Conservation (phyloP, 2,329 filamentous ascomycete species). For the Arthrinium phaeospermum region DNA sequence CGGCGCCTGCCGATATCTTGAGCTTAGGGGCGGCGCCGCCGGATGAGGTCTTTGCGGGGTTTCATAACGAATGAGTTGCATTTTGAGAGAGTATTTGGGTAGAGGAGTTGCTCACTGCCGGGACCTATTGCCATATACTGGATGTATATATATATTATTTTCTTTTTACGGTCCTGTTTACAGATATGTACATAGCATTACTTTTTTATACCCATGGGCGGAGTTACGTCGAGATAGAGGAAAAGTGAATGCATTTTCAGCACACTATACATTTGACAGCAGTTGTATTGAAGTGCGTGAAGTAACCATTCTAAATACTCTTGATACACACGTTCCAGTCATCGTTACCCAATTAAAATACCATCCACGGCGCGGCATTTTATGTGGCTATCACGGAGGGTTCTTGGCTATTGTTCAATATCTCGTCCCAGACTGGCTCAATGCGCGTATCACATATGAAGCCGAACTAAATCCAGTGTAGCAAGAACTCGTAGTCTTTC, state of each 20-base stretch:
- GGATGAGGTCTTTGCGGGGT: conserved; percentile 53
- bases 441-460: not conserved
- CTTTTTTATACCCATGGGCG: conserved; percentile 1
- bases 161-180: not conserved
- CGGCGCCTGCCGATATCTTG: conserved; percentile 46
- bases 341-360: not conserved
- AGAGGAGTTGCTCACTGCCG: not conserved
- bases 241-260: not conserved
- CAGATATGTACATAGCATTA: conserved; percentile 17
- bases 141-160: not conserved
- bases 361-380: conserved; percentile 11
- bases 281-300: not conserved
- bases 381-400: not conserved
- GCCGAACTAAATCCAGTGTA: not conserved
- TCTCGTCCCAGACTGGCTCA: not conserved
- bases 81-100: not conserved
- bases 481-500: not conserved
- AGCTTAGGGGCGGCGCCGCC: conserved; percentile 54
- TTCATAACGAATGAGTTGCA: conserved; percentile 29
- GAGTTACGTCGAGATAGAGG: not conserved
- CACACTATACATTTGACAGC: not conserved
- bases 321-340: not conserved
- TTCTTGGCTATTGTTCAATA: not conserved
- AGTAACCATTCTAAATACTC: not conserved
- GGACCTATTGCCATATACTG: not conserved